These are phyloP conservation scores for Lupinus albus DNA, from an alignment of 306 rosid genomes.

Conservation along the genomic window DNA sequence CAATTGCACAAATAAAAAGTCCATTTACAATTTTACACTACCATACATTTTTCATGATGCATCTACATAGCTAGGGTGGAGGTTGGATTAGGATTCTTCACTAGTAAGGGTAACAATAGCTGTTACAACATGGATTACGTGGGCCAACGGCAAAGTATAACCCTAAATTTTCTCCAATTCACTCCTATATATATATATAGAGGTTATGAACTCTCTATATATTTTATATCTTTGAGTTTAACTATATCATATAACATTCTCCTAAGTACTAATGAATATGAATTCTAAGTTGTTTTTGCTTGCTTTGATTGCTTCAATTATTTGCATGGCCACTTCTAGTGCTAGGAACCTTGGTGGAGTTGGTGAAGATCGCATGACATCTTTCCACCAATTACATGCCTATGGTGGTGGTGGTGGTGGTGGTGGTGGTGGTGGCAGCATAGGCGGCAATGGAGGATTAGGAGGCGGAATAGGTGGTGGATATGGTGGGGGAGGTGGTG, in stretches of 20 bases:
- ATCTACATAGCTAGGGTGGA: not conserved
- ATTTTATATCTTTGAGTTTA: not conserved
- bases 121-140: conserved; percentile 43
- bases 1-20: too few relatives aligned
- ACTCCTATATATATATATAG: not conserved
- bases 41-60: too few relatives aligned
- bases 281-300: conserved; percentile 47
- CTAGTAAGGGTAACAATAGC: not conserved
- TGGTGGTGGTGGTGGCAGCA: conserved; percentile 28
- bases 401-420: conserved; percentile 40
- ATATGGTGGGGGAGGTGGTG: conserved; percentile 28
- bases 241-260: not conserved
- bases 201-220: not conserved
- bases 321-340: conserved; percentile 23
- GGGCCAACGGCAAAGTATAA: conserved; percentile 34
- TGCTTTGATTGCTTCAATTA: conserved; percentile 40
- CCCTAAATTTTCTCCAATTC: not conserved
- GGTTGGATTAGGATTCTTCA: too few relatives aligned
- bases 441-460: conserved; percentile 12
- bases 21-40: too few relatives aligned
- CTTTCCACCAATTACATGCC: conserved; percentile 40
- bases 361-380: conserved; percentile 32
- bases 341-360: conserved; percentile 46
- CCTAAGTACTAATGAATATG: conserved; percentile 17
- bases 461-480: conserved; percentile 40